Conservation (phyloP, 208 protist species). For the Crithidia sp. region DNA sequence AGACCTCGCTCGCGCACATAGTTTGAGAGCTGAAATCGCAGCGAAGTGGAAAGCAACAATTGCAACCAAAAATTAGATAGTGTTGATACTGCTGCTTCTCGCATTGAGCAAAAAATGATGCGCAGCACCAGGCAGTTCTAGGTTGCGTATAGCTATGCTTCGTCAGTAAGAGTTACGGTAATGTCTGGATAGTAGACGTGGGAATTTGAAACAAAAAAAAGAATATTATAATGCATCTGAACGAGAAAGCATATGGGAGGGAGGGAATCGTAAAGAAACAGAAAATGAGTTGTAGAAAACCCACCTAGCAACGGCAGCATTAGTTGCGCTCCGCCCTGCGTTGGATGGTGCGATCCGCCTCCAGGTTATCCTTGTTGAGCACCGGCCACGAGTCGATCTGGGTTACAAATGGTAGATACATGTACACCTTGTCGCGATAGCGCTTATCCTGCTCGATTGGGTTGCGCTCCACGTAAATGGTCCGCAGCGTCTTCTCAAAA, state of each 20-base stretch:
- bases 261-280: not conserved
- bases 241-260: not conserved
- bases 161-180: too few relatives aligned
- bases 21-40: too few relatives aligned
- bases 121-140: too few relatives aligned
- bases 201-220: conserved; percentile 3
- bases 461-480: conserved; percentile 91
- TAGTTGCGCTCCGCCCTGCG: conserved; percentile 23
- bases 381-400: conserved; percentile 92
- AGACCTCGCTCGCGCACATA: too few relatives aligned
- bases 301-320: not conserved
- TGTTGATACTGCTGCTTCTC: too few relatives aligned
- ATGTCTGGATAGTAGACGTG: not conserved
- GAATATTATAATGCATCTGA: too few relatives aligned
- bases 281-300: not conserved
- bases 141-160: too few relatives aligned
- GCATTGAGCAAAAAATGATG: too few relatives aligned
- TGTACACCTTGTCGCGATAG: conserved; percentile 89
- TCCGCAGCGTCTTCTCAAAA: conserved; percentile 71
- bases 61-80: too few relatives aligned
- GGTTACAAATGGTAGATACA: conserved; percentile 79
- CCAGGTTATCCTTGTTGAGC: conserved; percentile 83
- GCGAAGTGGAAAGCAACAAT: too few relatives aligned
- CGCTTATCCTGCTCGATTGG: conserved; percentile 90
- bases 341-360: conserved; percentile 80